A percentile compares a stretch with the other conserved stretches of the same genome.
Conservation (phyloP, 2,329 filamentous ascomycete species). For the Fusarium drepaniforme region DNA sequence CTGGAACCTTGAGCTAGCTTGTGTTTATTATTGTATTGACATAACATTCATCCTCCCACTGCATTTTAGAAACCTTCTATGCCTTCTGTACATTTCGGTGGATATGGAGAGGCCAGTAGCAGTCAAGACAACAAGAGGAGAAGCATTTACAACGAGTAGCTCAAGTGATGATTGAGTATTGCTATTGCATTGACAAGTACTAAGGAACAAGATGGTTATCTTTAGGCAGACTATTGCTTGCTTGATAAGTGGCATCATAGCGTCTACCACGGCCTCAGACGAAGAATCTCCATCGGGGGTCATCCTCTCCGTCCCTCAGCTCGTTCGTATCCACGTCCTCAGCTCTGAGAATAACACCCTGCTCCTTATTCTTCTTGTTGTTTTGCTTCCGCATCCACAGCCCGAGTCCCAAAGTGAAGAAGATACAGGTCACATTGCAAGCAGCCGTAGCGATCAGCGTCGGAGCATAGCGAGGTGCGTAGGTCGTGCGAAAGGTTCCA, state of each 20-base stretch:
- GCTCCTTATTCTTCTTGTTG: conserved; percentile 15
- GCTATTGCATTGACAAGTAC: background rate
- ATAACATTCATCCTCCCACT: accelerated
- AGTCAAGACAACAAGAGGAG: background rate
- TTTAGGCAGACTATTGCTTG: background rate
- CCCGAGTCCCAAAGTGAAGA: conserved; percentile 33
- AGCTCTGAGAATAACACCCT: conserved; percentile 23
- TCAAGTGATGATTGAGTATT: background rate
- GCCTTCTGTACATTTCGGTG: too few species aligned
- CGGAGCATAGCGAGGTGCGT: conserved; percentile 61
- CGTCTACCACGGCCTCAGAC: background rate
- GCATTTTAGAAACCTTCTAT: too few species aligned
- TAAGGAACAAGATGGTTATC: background rate
- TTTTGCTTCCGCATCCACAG: conserved; percentile 37
- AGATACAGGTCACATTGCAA: conserved; percentile 37
- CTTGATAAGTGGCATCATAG: background rate
- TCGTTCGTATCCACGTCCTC: conserved; percentile 37
- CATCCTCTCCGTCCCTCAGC: conserved; percentile 23
- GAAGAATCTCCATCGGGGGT: conserved; percentile 32
- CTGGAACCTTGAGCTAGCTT: background rate
- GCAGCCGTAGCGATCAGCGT: conserved; percentile 58
- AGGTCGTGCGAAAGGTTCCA: conserved; percentile 60
- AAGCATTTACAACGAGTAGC: background rate
- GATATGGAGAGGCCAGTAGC: background rate
- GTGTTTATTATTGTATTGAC: background rate